Evolutionary conservation across 306 rosid genomes (phyloP).

Genomic region (Quercus bicolor): DNA sequence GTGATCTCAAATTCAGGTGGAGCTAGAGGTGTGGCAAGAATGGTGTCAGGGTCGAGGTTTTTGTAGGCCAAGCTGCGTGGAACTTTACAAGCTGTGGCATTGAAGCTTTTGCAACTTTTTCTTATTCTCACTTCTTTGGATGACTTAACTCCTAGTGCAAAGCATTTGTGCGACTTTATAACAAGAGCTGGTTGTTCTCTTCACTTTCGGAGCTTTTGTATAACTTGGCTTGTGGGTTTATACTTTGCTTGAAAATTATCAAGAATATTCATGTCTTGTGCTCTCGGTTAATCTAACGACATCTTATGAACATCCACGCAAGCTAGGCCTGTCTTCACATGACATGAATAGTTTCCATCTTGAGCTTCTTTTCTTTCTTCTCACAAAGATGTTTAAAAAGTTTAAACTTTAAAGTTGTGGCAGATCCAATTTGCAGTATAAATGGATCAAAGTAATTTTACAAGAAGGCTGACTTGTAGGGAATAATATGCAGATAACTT

Average conservation of each 20-base stretch:
- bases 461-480: too few species aligned
- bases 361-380: background rate
- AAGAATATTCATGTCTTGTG: conserved; percentile 76
- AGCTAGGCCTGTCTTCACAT: background rate
- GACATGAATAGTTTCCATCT: background rate
- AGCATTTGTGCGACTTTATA: conserved; percentile 53
- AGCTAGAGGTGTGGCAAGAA: conserved; percentile 28
- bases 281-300: conserved; percentile 22
- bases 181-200: background rate
- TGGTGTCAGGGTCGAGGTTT: conserved; percentile 39
- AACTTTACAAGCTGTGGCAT: conserved; percentile 43
- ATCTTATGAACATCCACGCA: background rate
- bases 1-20: conserved; percentile 9
- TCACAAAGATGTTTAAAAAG: background rate
- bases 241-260: conserved; percentile 63
- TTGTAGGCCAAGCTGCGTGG: conserved; percentile 56
- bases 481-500: too few species aligned
- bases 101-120: conserved; percentile 63
- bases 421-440: background rate
- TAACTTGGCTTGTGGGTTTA: conserved; percentile 44
- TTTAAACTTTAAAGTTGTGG: background rate
- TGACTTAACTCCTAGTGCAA: conserved; percentile 72
- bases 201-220: conserved; percentile 26
- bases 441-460: background rate
- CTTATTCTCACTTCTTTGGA: conserved; percentile 43